A percentile compares a stretch with the other conserved stretches of the same genome.
Evolutionary conservation across 768 basidiomycete species (phyloP).

Genomic region (Ramaria sp.): DNA sequence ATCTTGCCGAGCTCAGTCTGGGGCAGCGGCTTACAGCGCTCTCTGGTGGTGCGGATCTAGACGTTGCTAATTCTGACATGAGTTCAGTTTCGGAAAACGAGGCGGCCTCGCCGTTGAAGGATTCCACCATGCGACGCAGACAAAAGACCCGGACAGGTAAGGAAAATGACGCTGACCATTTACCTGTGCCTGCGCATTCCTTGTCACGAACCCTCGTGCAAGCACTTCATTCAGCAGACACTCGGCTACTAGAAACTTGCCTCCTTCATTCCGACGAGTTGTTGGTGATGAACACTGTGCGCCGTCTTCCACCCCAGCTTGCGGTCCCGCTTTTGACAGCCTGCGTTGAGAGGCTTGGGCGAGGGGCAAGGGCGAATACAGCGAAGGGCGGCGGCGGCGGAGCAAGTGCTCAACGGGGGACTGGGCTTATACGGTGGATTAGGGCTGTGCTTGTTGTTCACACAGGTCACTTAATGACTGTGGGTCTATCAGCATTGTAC

Average conservation of each 20-base stretch:
- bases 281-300: constrained; percentile 80
- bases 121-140: constrained; percentile 22
- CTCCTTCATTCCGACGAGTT: constrained; percentile 70
- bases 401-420: constrained; percentile 69
- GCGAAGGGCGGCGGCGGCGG: constrained; percentile 73
- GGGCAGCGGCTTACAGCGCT: constrained; percentile 82
- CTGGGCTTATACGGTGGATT: constrained; percentile 62
- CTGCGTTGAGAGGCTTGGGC: constrained; percentile 81
- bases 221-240: constrained; percentile 91
- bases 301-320: constrained; percentile 75
- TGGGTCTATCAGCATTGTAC: constrained; percentile 29
- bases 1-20: constrained; percentile 84
- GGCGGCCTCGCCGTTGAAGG: constrained; percentile 20
- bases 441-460: constrained; percentile 77
- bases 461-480: constrained; percentile 89
- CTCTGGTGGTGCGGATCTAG: constrained; percentile 28
- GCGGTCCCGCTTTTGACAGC: constrained; percentile 79
- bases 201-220: constrained; percentile 92
- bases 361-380: constrained; percentile 56
- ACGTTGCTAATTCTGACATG: constrained; percentile 34
- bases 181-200: constrained; percentile 55
- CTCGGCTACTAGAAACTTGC: constrained; percentile 78
- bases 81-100: constrained; percentile 30
- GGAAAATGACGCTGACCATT: background rate
- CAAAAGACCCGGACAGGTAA: constrained; percentile 29